Conservation (phyloP, 1,284 basidiomycete genomes). For the Papiliotrema fonsecae region DNA sequence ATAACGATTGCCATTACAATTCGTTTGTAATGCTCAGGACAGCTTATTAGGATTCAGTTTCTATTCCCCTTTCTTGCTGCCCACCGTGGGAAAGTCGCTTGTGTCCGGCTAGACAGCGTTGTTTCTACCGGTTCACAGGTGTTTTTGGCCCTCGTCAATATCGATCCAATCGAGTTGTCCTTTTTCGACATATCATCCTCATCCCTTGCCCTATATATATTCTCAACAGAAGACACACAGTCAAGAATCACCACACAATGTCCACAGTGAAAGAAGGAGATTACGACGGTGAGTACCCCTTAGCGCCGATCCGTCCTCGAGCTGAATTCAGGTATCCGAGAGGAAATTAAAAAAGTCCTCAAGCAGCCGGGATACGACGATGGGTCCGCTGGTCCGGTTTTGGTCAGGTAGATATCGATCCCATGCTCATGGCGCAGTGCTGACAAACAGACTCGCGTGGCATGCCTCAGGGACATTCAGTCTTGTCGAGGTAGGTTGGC, state of each 20-base stretch:
- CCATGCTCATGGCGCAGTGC: neutral
- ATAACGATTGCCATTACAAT: no score
- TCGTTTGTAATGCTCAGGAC: no score
- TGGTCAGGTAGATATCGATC: conserved; percentile 37
- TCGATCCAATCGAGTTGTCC: no score
- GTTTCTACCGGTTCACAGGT: no score
- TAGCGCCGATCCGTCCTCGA: neutral
- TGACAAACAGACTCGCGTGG: conserved; percentile 52
- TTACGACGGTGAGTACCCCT: conserved; percentile 27
- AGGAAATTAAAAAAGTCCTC: conserved; percentile 43
- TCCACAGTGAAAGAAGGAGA: conserved; percentile 35
- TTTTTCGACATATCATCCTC: no score
- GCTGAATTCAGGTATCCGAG: conserved; percentile 29
- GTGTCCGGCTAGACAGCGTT: no score
- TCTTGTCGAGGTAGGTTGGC: conserved; percentile 32
- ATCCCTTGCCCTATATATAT: no score
- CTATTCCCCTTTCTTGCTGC: no score
- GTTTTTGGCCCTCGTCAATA: no score
- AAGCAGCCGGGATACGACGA: conserved; percentile 48
- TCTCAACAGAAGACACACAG: neutral
- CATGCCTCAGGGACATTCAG: conserved; percentile 52
- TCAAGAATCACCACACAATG: conserved; percentile 13
- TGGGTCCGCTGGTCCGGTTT: conserved; percentile 45
- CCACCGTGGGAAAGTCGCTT: no score
- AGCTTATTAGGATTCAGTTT: no score